Evolutionary conservation across 305 asterid genomes (phyloP).

Genomic region (Rubia balearica): DNA sequence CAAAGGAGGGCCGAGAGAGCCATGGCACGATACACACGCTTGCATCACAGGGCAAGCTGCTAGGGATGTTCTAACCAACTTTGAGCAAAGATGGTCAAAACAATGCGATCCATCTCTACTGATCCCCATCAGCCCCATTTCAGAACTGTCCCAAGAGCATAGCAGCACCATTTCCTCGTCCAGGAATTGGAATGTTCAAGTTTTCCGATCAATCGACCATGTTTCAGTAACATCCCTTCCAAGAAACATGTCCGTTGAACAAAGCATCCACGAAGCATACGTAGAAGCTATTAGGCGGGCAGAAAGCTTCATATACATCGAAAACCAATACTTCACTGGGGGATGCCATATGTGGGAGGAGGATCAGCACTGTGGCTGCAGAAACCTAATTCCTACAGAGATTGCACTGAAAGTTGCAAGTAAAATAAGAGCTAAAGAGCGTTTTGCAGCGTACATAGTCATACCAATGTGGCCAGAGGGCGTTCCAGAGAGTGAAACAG

Average conservation of each 20-base stretch:
- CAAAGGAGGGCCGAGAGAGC: constrained; percentile 90
- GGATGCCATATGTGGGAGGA: constrained; percentile 86
- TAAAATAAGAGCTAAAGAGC: constrained; percentile 57
- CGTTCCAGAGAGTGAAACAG: constrained; percentile 67
- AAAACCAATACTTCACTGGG: constrained; percentile 87
- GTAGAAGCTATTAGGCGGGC: constrained; percentile 86
- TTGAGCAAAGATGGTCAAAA: constrained; percentile 85
- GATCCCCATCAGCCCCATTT: constrained; percentile 43
- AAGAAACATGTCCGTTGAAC: constrained; percentile 38
- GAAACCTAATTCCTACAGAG: constrained; percentile 78
- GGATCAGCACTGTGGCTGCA: constrained; percentile 68
- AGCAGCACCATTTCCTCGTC: constrained; percentile 17
- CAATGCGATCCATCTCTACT: constrained; percentile 60
- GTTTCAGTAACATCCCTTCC: constrained; percentile 52
- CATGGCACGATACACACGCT: constrained; percentile 94
- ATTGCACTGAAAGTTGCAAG: constrained; percentile 61
- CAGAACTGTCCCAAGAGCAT: constrained; percentile 40
- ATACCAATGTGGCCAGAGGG: constrained; percentile 99
- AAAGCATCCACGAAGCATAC: constrained; percentile 74
- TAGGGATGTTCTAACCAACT: constrained; percentile 58
- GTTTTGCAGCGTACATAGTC: constrained; percentile 56
- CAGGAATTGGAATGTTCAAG: constrained; percentile 70
- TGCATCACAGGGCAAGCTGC: constrained; percentile 68
- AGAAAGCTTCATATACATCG: constrained; percentile 64
- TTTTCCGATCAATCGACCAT: constrained; percentile 75